Conservation (phyloP, 371 early-diverging fungal species). For the Conidiobolus incongruus region DNA sequence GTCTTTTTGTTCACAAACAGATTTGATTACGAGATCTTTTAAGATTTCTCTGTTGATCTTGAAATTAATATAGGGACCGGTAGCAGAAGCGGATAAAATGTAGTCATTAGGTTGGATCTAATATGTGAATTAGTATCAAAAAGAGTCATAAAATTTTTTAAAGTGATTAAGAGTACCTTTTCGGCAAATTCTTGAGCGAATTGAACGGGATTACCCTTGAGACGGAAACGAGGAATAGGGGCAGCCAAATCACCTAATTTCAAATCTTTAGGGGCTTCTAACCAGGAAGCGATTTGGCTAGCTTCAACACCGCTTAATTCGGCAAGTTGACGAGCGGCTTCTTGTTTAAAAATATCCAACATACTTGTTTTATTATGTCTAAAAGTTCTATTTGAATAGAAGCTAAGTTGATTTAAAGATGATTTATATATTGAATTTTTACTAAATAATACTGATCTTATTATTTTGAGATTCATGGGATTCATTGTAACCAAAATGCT, state of each 20-base stretch:
- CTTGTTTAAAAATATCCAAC: conserved; percentile 1
- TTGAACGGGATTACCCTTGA: conserved; percentile 66
- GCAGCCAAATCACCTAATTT: conserved; percentile 60
- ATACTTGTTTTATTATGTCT: neutral
- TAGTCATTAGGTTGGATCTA: conserved; percentile 36
- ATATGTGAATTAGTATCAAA: neutral
- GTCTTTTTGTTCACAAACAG: conserved; percentile 19
- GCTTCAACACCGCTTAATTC: conserved; percentile 19
- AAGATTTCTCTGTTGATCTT: conserved; percentile 34
- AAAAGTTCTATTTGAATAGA: too few relatives aligned
- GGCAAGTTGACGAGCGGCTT: conserved; percentile 3
- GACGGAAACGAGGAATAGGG: conserved; percentile 60
- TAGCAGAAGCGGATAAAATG: conserved; percentile 24
- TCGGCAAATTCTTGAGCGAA: conserved; percentile 51
- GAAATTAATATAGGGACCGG: conserved; percentile 76
- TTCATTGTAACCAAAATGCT: too few relatives aligned
- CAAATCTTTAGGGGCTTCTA: conserved; percentile 29
- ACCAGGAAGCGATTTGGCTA: conserved; percentile 17
- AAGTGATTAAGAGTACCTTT: conserved; percentile 14
- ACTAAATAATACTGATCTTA: too few relatives aligned
- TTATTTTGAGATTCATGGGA: too few relatives aligned
- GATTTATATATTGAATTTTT: too few relatives aligned
- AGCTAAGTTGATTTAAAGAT: too few relatives aligned
- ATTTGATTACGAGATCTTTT: conserved; percentile 19
- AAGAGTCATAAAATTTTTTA: neutral